Evolutionary conservation across 495 filamentous ascomycete genomes (phyloP), one percentile per base, ranked within the genome.

Genomic region (Penicillium daleae): DNA sequence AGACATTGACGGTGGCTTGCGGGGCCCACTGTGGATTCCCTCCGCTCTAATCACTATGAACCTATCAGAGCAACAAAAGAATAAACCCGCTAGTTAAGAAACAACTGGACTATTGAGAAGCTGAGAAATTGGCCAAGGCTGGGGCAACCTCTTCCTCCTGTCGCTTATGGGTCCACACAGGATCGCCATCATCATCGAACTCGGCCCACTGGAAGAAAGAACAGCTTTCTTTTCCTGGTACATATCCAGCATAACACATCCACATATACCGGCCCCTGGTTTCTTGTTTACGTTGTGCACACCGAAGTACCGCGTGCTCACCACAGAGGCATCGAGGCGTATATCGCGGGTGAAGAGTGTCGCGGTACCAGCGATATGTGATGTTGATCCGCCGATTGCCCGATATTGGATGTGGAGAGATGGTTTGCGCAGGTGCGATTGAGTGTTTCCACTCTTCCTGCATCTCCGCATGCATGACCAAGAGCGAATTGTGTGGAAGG

Each of bases 391-490:
- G 82, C 48, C 85, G 82, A 64, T 87, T 91, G 1, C 90, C 90
- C 0, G 93, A 80, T 2, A 97, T 62, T 0, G 93, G 91, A 74
- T 99, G 95, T 13, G 89, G 90, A 58, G 90, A 89, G 50, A 97
- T 88, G 3, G 87, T 82, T 57, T 82, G 82, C 0, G 90, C 87
- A 0, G 93, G 89, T 0, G 84, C 76, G 49, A 99, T 90, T 60
- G 85, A 76, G 62, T 90, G 82, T 62, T 83, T 84, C 79, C 82
- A 86, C 70, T 82, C 77, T 46, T 85, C 82, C 57, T 84, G 81
- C 79, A 82, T 93, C 61, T 95, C 92, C 1, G 93, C 92, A 70
- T 97, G 92, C 95, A 99, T 99, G 5, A 97, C 78, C 0, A 99
- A 78, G 2, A 99, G 82, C 0, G 91, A 93, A 71, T 97, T 98